Evolutionary conservation across 805 yeast species (phyloP).

Genomic region (Wickerhamiella sergipiensis): DNA sequence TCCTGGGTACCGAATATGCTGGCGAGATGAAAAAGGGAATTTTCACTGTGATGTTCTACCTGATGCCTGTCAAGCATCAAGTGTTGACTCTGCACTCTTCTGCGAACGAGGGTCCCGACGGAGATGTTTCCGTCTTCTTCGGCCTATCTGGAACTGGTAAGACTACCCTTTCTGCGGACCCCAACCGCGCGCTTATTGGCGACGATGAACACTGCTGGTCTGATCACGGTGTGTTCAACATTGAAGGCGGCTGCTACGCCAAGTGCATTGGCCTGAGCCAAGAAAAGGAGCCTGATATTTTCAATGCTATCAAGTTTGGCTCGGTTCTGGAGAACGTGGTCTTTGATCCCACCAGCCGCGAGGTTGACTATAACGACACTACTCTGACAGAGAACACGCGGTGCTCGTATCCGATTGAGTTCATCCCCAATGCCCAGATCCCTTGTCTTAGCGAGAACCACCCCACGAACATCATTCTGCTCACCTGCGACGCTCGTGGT

Average conservation of each 20-base stretch:
- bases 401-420: conserved; percentile 97
- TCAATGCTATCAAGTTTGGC: conserved; percentile 87
- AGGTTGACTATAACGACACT: conserved; percentile 72
- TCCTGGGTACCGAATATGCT: conserved; percentile 96
- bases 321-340: conserved; percentile 87
- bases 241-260: conserved; percentile 99
- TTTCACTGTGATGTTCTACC: conserved; percentile 96
- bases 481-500: conserved; percentile 97
- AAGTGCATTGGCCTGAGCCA: conserved; percentile 80
- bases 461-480: conserved; percentile 80
- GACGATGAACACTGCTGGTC: conserved; percentile 99
- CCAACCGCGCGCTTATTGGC: conserved; percentile 84
- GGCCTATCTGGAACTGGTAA: conserved; percentile 98
- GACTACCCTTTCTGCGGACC: conserved; percentile 94
- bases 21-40: conserved; percentile 99
- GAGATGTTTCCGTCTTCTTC: conserved; percentile 89
- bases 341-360: conserved; percentile 64
- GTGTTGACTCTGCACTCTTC: conserved; percentile 91
- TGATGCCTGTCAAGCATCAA: conserved; percentile 89
- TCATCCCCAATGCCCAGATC: conserved; percentile 87
- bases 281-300: conserved; percentile 96
- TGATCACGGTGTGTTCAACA: conserved; percentile 94
- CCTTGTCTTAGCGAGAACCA: conserved; percentile 86
- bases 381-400: conserved; percentile 92
- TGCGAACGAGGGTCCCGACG: conserved; percentile 75